A percentile compares a stretch with the other conserved stretches of the same genome.
Evolutionary conservation across 2,329 filamentous ascomycete species (phyloP).

Genomic region (Penicillium sp.): DNA sequence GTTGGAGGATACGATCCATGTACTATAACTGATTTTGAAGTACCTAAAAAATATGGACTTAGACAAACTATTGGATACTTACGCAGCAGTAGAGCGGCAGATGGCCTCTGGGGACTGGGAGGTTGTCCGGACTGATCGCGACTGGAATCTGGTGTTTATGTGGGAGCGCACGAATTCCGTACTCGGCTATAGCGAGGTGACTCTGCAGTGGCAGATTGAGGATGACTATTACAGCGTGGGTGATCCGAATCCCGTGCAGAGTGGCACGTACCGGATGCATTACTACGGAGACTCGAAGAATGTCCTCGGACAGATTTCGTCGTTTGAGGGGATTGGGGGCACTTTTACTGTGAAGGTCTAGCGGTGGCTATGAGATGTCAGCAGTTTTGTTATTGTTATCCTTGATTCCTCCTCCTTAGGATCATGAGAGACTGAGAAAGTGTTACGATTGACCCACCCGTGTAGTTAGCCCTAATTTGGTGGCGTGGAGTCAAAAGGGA

Average conservation of each 20-base stretch:
- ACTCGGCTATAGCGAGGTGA: conserved; percentile 75
- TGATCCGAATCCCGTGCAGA: conserved; percentile 35
- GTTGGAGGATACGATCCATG: too few relatives aligned
- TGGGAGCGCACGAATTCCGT: conserved; percentile 74
- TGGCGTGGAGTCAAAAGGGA: conserved; percentile 6
- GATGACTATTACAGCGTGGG: conserved; percentile 50
- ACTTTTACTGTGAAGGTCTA: conserved; percentile 38
- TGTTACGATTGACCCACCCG: not conserved
- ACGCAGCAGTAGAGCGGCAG: conserved; percentile 67
- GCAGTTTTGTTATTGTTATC: not conserved
- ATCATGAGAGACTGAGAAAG: not conserved
- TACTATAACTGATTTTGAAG: too few relatives aligned
- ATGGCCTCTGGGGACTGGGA: conserved; percentile 58
- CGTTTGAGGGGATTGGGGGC: conserved; percentile 69
- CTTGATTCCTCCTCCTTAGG: not conserved
- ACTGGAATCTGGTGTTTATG: conserved; percentile 80
- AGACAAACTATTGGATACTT: too few relatives aligned
- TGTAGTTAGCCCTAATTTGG: not conserved
- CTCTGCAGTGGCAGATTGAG: conserved; percentile 77
- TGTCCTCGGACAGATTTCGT: conserved; percentile 59
- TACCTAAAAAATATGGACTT: too few relatives aligned
- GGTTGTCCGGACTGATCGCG: conserved; percentile 68
- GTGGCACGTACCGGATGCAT: conserved; percentile 72
- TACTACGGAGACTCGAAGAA: conserved; percentile 86
- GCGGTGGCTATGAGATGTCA: not conserved